Evolutionary conservation across 2,329 filamentous ascomycete genomes (phyloP).

Genomic region (Rugonectria rugulosa): DNA sequence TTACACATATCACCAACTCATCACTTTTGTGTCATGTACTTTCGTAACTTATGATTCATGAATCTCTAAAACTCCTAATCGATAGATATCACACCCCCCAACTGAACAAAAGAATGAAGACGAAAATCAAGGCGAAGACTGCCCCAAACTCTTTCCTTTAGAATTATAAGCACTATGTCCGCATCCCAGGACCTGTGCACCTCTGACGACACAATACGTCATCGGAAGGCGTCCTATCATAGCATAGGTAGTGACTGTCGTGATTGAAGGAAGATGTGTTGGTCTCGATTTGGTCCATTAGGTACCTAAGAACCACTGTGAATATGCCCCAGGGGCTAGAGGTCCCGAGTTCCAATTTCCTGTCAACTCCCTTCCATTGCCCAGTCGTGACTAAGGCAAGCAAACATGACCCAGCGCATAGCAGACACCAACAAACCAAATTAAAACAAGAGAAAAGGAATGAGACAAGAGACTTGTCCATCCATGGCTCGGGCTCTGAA

Average conservation of each 20-base stretch:
- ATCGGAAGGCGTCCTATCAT: background rate
- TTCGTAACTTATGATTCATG: slow-evolving; percentile 18
- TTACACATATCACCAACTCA: background rate
- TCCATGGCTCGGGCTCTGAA: too few species aligned
- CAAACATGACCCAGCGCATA: too few species aligned
- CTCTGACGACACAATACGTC: background rate
- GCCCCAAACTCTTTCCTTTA: background rate
- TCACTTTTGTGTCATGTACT: background rate
- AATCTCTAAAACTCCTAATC: slow-evolving; percentile 24
- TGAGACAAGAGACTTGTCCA: background rate
- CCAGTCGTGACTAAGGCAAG: too few species aligned
- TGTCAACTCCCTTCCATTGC: slow-evolving; percentile 28
- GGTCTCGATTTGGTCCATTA: background rate
- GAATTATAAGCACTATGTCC: background rate
- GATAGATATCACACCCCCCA: slow-evolving; percentile 13
- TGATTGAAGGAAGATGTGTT: background rate
- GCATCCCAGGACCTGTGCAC: background rate
- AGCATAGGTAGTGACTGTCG: background rate
- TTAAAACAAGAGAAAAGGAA: background rate
- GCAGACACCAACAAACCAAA: too few species aligned
- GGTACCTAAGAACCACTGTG: too few species aligned
- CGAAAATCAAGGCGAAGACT: slow-evolving; percentile 1
- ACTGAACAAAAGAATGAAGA: slow-evolving; percentile 8
- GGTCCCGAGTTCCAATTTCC: slow-evolving; percentile 18
- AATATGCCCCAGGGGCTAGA: too few species aligned